Conservation (phyloP, 495 filamentous ascomycete species). For the Lophiotrema nucula region DNA sequence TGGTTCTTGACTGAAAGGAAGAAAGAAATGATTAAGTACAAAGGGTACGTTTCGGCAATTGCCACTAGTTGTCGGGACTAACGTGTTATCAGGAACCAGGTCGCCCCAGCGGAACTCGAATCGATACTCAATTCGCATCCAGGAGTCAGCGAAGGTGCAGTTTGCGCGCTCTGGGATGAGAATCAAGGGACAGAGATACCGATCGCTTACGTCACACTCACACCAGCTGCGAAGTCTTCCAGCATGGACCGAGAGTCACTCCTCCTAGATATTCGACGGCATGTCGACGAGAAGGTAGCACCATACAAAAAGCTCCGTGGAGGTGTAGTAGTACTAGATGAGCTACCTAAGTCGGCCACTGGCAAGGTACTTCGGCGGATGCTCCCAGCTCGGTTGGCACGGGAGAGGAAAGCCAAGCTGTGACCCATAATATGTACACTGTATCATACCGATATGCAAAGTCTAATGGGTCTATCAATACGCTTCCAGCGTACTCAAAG, state of each 20-base stretch:
- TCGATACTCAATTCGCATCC: conserved; percentile 41
- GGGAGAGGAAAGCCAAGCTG: conserved; percentile 8
- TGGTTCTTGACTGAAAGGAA: conserved; percentile 41
- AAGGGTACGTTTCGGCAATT: conserved; percentile 28
- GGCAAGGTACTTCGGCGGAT: conserved; percentile 12
- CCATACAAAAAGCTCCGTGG: conserved; percentile 22
- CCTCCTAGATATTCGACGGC: not conserved
- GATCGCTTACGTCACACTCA: conserved; percentile 11
- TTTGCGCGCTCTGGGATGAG: conserved; percentile 33
- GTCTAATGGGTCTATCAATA: no score
- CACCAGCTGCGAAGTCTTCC: not conserved
- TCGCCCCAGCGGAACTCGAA: conserved; percentile 50
- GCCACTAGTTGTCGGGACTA: not conserved
- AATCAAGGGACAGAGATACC: conserved; percentile 18
- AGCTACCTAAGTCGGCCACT: conserved; percentile 8
- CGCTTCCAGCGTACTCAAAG: no score
- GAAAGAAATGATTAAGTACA: conserved; percentile 46
- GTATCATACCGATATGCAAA: no score
- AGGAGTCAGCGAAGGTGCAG: conserved; percentile 44
- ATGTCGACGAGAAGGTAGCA: conserved; percentile 8
- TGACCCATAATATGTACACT: not conserved
- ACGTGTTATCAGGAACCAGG: conserved; percentile 35
- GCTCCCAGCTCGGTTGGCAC: conserved; percentile 13
- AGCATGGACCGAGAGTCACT: not conserved
- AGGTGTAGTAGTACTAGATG: conserved; percentile 3